phyloP scores from a whole-genome alignment of 441 rosid species.

The Euphorbia celastroides region DNA sequence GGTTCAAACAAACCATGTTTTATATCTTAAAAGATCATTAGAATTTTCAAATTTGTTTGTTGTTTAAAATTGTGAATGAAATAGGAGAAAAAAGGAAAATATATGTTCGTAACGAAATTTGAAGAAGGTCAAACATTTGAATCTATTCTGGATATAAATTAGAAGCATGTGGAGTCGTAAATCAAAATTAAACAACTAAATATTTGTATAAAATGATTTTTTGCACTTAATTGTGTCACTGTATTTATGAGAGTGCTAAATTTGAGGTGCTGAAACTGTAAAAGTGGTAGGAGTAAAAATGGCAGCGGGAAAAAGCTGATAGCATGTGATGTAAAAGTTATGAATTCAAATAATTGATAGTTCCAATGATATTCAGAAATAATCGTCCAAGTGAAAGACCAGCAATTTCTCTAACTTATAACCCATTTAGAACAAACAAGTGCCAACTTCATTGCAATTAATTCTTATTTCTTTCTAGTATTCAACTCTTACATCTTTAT shows the following conservation, averaged over 20 bases:
- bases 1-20: no score
- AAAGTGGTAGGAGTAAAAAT: neutral
- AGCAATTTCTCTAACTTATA: neutral
- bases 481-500: no score
- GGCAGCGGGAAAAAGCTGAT: constrained; percentile 5
- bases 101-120: no score
- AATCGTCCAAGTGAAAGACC: neutral
- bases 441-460: constrained; percentile 5
- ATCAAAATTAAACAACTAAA: no score
- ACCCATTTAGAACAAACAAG: neutral
- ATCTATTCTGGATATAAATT: no score
- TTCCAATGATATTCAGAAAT: constrained; percentile 9
- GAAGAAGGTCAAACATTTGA: no score
- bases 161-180: no score
- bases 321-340: constrained; percentile 15
- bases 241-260: neutral
- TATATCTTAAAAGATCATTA: no score
- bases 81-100: no score
- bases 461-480: neutral
- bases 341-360: neutral
- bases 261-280: neutral
- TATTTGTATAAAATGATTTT: no score
- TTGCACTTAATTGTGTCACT: neutral
- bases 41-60: no score
- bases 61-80: no score